Conservation (phyloP, 768 basidiomycete species). For the Ephemerocybe angulata region DNA sequence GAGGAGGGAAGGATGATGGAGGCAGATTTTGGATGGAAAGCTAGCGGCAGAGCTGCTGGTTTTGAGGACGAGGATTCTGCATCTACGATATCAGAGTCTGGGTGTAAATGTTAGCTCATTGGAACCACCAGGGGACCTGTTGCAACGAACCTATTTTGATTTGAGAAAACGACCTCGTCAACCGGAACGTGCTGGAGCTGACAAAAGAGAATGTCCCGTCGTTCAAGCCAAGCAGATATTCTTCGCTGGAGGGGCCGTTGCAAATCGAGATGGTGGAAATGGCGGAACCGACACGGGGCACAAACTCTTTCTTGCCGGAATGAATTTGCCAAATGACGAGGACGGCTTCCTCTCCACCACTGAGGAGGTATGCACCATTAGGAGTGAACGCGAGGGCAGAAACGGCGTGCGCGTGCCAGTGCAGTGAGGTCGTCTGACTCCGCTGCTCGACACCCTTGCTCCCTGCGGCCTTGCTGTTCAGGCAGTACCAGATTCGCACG, state of each 20-base stretch:
- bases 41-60: constrained; percentile 56
- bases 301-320: constrained; percentile 83
- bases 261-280: constrained; percentile 68
- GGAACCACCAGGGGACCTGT: not conserved
- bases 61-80: constrained; percentile 37
- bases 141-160: constrained; percentile 66
- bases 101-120: constrained; percentile 4
- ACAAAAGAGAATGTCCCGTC: constrained; percentile 83
- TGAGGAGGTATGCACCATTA: constrained; percentile 89
- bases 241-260: constrained; percentile 60
- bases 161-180: constrained; percentile 69
- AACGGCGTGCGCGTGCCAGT: constrained; percentile 97
- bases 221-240: constrained; percentile 77
- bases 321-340: constrained; percentile 97
- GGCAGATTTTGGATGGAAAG: constrained; percentile 68
- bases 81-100: constrained; percentile 30
- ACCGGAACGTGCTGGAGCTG: constrained; percentile 64
- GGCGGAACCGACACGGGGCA: constrained; percentile 88
- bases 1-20: constrained; percentile 88
- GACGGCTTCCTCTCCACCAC: constrained; percentile 93
- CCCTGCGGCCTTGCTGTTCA: constrained; percentile 55
- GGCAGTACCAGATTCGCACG: constrained; percentile 91
- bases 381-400: constrained; percentile 81
- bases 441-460: constrained; percentile 68
- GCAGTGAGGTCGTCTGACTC: constrained; percentile 79